phyloP scores from a whole-genome alignment of 139 green algal species.

The Astrephomene gubernaculifera region DNA sequence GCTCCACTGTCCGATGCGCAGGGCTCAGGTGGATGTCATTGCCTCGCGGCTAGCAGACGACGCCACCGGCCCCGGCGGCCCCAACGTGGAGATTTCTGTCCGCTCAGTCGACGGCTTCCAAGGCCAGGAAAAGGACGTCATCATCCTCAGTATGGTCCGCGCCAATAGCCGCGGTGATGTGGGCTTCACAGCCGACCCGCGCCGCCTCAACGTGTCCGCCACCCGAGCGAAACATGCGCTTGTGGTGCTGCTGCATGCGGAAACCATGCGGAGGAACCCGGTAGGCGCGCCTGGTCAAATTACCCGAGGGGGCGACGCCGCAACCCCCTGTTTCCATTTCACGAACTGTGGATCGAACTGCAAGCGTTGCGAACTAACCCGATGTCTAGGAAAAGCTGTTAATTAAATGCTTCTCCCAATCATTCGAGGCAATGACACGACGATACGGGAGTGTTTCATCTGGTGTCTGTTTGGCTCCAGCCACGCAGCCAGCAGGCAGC shows the following conservation, averaged over 20 bases:
- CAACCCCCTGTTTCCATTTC: too few species aligned
- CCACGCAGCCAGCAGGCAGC: too few species aligned
- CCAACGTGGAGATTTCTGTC: not conserved
- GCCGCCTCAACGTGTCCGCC: slow-evolving; percentile 91
- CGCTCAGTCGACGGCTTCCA: slow-evolving; percentile 30
- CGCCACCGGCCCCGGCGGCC: not conserved
- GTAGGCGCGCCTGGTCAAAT: too few species aligned
- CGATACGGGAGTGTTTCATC: too few species aligned
- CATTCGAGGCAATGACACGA: too few species aligned
- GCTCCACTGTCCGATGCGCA: not conserved
- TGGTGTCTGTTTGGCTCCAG: too few species aligned
- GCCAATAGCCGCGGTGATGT: slow-evolving; percentile 67
- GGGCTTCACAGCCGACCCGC: slow-evolving; percentile 86
- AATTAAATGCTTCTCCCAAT: too few species aligned
- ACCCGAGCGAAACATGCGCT: slow-evolving; percentile 76
- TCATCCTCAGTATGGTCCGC: slow-evolving; percentile 8
- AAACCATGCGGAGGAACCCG: not conserved
- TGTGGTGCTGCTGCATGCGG: slow-evolving; percentile 70
- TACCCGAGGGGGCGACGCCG: too few species aligned
- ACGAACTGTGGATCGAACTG: too few species aligned
- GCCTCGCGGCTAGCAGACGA: not conserved
- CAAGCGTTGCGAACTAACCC: too few species aligned
- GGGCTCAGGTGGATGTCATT: slow-evolving; percentile 1
- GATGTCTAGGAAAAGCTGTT: too few species aligned
- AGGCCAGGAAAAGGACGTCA: slow-evolving; percentile 28